Conservation (phyloP, 225 moss, liverwort and hornwort species). For the Asterella californica region DNA sequence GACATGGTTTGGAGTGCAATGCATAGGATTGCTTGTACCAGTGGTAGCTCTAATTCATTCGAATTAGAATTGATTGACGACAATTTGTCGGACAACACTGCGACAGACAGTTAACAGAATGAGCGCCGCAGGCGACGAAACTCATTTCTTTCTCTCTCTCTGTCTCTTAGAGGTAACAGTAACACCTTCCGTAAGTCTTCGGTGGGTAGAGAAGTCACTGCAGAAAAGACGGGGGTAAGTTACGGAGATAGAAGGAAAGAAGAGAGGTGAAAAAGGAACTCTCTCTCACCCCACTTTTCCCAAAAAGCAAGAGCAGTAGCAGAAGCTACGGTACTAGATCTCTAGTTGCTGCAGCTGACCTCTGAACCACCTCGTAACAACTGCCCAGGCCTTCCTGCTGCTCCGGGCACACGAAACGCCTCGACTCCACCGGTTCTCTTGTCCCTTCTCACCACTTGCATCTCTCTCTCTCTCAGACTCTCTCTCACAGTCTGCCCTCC, state of each 20-base stretch:
- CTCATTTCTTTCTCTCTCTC: neutral
- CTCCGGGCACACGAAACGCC: neutral
- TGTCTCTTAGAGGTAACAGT: too few species aligned
- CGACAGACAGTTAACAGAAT: neutral
- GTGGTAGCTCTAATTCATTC: neutral
- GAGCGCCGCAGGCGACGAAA: constrained; percentile 3
- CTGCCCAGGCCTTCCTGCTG: neutral
- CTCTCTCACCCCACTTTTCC: too few species aligned
- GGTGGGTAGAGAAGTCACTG: neutral
- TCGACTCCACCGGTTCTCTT: constrained; percentile 4
- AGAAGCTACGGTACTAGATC: too few species aligned
- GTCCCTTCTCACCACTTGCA: constrained; percentile 1
- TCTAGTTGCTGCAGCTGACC: neutral
- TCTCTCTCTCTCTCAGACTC: neutral
- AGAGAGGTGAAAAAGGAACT: too few species aligned
- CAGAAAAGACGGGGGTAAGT: neutral
- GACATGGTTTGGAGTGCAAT: neutral
- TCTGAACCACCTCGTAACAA: neutral
- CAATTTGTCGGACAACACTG: constrained; percentile 5
- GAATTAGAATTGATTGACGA: too few species aligned
- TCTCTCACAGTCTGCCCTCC: too few species aligned
- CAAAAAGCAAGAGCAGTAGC: neutral
- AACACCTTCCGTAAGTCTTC: neutral
- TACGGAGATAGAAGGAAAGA: too few species aligned
- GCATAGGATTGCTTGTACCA: neutral